A percentile compares a stretch with the other conserved stretches of the same genome.
Conservation (phyloP, 345 rosid species). For the Brassica juncea region DNA sequence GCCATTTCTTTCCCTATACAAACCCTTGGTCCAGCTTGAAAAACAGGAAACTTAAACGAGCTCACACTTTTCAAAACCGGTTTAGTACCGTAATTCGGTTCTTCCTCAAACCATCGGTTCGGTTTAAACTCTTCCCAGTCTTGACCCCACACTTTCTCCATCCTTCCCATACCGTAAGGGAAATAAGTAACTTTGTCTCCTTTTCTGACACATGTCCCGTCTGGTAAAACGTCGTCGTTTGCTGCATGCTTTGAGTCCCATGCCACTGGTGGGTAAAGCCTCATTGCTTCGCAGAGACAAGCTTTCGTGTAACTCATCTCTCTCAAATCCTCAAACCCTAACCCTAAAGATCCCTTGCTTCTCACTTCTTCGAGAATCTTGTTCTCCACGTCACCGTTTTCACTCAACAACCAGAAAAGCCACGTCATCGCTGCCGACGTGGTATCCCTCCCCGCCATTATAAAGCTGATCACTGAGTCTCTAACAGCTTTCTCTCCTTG, state of each 20-base stretch:
- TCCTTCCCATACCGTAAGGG: slow-evolving; percentile 1
- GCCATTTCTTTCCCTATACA: not conserved
- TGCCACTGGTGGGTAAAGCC: not conserved
- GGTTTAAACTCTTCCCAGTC: not conserved
- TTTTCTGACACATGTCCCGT: not conserved
- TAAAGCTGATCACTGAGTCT: not conserved
- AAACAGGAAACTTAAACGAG: not conserved
- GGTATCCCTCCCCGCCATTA: not conserved
- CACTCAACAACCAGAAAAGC: not conserved
- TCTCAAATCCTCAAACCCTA: not conserved
- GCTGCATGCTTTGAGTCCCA: slow-evolving; percentile 2
- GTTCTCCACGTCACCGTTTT: not conserved
- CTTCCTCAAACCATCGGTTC: not conserved
- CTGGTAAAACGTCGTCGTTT: not conserved
- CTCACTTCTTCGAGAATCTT: not conserved
- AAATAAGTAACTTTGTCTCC: not conserved
- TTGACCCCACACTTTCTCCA: not conserved
- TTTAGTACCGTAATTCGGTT: not conserved
- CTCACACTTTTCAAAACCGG: not conserved
- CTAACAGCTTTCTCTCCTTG: not conserved
- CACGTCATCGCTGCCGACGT: not conserved
- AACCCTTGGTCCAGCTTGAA: not conserved
- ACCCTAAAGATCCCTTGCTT: not conserved
- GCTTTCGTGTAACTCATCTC: not conserved
- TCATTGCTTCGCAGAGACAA: not conserved